These are phyloP conservation scores for Blastomyces silverae DNA, from an alignment of 2,329 filamentous ascomycete species.

Conservation along the genomic window DNA sequence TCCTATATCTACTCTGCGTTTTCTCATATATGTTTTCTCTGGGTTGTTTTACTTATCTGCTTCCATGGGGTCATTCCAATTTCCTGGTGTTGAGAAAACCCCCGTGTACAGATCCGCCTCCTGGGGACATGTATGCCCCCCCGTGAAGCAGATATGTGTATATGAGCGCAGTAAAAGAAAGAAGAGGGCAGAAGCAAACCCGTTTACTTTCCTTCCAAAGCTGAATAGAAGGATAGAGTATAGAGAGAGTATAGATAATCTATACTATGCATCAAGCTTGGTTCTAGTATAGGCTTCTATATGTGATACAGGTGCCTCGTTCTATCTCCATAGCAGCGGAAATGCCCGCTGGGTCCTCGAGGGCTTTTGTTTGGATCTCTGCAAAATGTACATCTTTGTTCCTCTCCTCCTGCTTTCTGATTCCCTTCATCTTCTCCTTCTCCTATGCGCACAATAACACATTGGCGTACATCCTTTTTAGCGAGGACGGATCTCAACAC, in stretches of 20 bases:
- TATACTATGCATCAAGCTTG: not conserved
- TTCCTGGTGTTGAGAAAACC: too few relatives aligned
- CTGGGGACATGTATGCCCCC: not conserved
- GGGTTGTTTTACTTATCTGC: not conserved
- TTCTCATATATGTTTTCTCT: not conserved
- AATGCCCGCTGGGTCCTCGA: not conserved
- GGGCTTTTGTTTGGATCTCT: not conserved
- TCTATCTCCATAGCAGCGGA: not conserved
- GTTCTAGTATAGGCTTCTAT: not conserved
- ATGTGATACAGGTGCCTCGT: not conserved
- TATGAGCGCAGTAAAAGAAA: not conserved
- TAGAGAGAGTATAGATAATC: not conserved
- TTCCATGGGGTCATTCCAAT: not conserved
- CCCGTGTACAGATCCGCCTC: not conserved
- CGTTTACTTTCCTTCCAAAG: not conserved
- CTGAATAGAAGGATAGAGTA: not conserved
- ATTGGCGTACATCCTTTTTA: not conserved
- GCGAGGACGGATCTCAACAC: not conserved
- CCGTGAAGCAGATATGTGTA: not conserved
- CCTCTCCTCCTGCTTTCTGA: not conserved
- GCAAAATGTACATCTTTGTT: not conserved
- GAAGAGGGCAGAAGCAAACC: not conserved
- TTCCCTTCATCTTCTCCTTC: not conserved
- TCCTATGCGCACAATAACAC: constrained; percentile 1
- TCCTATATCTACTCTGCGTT: not conserved